A percentile compares a stretch with the other conserved stretches of the same genome.
Conservation (phyloP, 163 green algal species). For the Trebouxiophyceae sp. region DNA sequence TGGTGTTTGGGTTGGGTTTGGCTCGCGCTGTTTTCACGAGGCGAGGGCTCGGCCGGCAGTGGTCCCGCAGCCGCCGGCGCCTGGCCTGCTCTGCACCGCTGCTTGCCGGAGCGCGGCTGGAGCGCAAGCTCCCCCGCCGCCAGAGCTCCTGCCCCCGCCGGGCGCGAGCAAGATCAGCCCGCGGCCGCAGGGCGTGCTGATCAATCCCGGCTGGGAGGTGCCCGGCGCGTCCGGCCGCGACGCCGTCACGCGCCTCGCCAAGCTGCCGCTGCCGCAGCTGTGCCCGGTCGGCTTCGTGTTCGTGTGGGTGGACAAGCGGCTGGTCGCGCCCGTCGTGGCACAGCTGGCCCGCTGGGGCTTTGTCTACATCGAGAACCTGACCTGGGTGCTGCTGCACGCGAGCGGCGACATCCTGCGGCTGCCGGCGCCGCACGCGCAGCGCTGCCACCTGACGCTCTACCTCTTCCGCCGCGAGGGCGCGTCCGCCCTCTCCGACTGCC, state of each 20-base stretch:
- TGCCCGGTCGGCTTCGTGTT: conserved; percentile 83
- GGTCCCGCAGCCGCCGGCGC: too few species aligned
- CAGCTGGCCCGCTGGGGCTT: conserved; percentile 49
- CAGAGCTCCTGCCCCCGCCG: too few species aligned
- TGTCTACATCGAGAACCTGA: conserved; percentile 90
- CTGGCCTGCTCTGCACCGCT: too few species aligned
- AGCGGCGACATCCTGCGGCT: conserved; percentile 55
- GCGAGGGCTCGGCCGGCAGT: too few species aligned
- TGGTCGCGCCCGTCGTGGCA: conserved; percentile 35
- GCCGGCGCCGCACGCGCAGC: conserved; percentile 23
- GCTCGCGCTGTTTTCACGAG: too few species aligned
- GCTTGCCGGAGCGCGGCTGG: too few species aligned
- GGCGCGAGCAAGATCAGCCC: too few species aligned
- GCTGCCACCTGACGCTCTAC: conserved; percentile 78
- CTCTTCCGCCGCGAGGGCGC: conserved; percentile 80
- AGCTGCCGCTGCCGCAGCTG: conserved; percentile 56
- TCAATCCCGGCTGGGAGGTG: conserved; percentile 63
- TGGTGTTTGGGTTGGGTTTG: too few species aligned
- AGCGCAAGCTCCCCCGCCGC: too few species aligned
- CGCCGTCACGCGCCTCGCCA: conserved; percentile 21
- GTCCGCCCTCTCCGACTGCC: too few species aligned
- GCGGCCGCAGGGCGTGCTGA: conserved; percentile 40
- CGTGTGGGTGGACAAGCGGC: conserved; percentile 74
- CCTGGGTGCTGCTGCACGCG: conserved; percentile 72
- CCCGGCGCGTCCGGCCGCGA: conserved; percentile 7